phyloP scores from a whole-genome alignment of 2,329 filamentous ascomycete species.

The Domatiomyces globalis region DNA sequence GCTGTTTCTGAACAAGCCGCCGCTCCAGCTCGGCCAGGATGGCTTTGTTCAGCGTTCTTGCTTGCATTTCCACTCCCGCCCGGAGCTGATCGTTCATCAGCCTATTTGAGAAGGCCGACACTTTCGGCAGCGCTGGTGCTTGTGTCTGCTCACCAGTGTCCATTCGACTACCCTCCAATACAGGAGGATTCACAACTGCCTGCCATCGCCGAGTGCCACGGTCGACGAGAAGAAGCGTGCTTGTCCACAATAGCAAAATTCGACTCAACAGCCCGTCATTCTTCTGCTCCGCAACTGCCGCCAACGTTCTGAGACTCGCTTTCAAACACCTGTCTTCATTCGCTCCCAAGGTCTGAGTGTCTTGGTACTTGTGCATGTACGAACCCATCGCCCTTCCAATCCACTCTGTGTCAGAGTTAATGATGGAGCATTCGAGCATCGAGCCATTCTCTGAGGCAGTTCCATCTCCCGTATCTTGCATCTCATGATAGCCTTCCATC shows the following conservation, averaged over 20 bases:
- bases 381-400: not conserved
- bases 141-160: too few relatives aligned
- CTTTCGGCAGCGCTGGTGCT: conserved; percentile 22
- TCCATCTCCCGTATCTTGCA: not conserved
- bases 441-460: not conserved
- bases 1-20: conserved; percentile 41
- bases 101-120: conserved; percentile 32
- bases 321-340: conserved; percentile 27
- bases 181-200: not conserved
- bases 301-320: conserved; percentile 29
- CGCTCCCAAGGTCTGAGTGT: conserved; percentile 7
- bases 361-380: not conserved
- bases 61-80: conserved; percentile 41
- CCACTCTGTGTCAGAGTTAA: not conserved
- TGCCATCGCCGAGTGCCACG: not conserved
- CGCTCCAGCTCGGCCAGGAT: conserved; percentile 48
- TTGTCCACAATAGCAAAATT: conserved; percentile 34
- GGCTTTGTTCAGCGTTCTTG: conserved; percentile 36
- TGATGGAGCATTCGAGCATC: not conserved
- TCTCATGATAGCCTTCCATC: not conserved
- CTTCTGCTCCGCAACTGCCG: conserved; percentile 26
- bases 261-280: conserved; percentile 26
- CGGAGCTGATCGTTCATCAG: conserved; percentile 42
- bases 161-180: not conserved
- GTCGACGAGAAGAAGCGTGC: conserved; percentile 41